These are phyloP conservation scores for Aspergillus calidoustus DNA, from an alignment of 2,329 filamentous ascomycete species.

Conservation along the genomic window DNA sequence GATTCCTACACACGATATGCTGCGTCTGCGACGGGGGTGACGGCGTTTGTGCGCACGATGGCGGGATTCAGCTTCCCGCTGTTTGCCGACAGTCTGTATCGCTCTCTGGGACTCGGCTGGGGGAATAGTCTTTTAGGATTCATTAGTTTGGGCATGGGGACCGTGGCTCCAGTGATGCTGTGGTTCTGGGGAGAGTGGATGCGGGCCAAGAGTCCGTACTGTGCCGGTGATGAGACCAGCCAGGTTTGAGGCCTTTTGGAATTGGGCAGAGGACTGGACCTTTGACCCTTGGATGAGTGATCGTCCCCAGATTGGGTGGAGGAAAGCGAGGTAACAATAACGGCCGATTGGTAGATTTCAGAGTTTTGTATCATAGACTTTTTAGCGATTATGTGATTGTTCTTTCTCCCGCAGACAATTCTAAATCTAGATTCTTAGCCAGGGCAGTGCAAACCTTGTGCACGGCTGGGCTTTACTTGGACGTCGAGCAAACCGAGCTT, in stretches of 20 bases:
- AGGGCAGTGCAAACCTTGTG: neutral
- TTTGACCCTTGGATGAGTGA: neutral
- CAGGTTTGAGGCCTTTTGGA: neutral
- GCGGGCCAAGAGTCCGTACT: slow-evolving; percentile 49
- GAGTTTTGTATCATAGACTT: neutral
- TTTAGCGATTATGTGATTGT: neutral
- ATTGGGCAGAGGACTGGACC: neutral
- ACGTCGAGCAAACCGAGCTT: neutral
- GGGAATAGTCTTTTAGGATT: slow-evolving; percentile 42
- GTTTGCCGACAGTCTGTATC: slow-evolving; percentile 40
- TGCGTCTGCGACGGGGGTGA: slow-evolving; percentile 36
- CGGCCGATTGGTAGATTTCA: neutral
- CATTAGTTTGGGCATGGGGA: slow-evolving; percentile 37
- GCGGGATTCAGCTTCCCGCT: slow-evolving; percentile 42
- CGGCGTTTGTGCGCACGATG: slow-evolving; percentile 33
- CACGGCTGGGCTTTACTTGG: neutral
- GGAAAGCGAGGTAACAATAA: neutral
- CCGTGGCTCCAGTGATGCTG: slow-evolving; percentile 52
- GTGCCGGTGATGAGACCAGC: slow-evolving; percentile 11
- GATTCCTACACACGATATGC: slow-evolving; percentile 40
- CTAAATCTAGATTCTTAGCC: neutral
- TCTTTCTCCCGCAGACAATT: neutral
- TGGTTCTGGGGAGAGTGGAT: slow-evolving; percentile 52
- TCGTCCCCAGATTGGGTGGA: neutral
- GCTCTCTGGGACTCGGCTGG: slow-evolving; percentile 36